These are phyloP conservation scores for Saccharomycopsis guyanensis DNA, from an alignment of 805 yeast species.

Conservation along the genomic window DNA sequence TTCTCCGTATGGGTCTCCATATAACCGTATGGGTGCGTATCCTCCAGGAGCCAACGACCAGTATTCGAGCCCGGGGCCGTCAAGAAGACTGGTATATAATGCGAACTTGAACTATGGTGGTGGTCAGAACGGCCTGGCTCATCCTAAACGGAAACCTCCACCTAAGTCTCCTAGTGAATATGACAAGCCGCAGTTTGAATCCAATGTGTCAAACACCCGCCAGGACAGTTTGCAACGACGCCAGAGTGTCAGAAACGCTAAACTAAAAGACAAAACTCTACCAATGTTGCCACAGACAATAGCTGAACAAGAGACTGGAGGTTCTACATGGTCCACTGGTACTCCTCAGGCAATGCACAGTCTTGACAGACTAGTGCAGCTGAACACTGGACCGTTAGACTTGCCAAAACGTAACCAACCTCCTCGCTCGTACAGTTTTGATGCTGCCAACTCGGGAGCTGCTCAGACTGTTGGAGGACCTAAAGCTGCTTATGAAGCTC, in stretches of 20 bases:
- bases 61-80: background rate
- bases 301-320: too few relatives aligned
- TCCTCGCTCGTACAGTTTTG: background rate
- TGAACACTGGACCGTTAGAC: background rate
- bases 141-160: conserved; percentile 14
- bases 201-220: background rate
- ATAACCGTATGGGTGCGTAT: too few relatives aligned
- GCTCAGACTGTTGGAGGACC: too few relatives aligned
- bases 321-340: background rate
- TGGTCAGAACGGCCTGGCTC: background rate
- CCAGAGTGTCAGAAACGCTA: conserved; percentile 8
- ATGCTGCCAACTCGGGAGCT: background rate
- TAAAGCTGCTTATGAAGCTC: background rate
- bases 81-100: background rate
- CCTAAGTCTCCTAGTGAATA: conserved; percentile 17
- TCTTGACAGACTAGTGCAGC: background rate
- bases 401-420: background rate
- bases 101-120: background rate
- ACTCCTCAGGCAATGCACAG: background rate
- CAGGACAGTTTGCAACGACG: conserved; percentile 4
- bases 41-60: background rate
- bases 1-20: too few relatives aligned
- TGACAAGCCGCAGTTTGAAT: conserved; percentile 3
- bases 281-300: conserved; percentile 16
- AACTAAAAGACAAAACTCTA: conserved; percentile 5